Evolutionary conservation across 768 basidiomycete genomes (phyloP).

Genomic region (Boletus pseudo-olivaceus): DNA sequence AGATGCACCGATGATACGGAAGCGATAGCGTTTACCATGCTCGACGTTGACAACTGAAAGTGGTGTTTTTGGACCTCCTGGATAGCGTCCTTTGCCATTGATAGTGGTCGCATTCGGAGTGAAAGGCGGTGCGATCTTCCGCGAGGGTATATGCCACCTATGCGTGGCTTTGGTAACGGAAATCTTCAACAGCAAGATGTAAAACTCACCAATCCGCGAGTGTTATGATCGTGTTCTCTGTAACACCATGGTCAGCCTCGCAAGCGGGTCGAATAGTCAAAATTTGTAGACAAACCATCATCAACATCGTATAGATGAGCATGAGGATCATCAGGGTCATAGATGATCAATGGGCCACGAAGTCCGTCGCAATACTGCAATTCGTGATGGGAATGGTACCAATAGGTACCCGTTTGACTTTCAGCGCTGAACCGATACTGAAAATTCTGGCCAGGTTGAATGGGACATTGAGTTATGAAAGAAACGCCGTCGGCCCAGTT

Average conservation of each 20-base stretch:
- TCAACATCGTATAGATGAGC: constrained; percentile 42
- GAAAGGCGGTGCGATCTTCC: constrained; percentile 20
- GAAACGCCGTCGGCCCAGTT: constrained; percentile 40
- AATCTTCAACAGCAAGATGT: not conserved
- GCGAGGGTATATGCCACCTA: constrained; percentile 29
- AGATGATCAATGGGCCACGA: constrained; percentile 42
- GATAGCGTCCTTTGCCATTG: constrained; percentile 42
- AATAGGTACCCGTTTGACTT: constrained; percentile 44
- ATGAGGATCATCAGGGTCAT: constrained; percentile 45
- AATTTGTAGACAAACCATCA: constrained; percentile 33
- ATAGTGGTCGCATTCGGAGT: constrained; percentile 40
- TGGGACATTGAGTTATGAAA: constrained; percentile 47
- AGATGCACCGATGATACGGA: constrained; percentile 36
- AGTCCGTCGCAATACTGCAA: constrained; percentile 42
- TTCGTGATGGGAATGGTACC: constrained; percentile 45
- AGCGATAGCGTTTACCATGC: constrained; percentile 38
- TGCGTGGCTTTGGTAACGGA: not conserved
- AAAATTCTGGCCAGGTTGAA: constrained; percentile 36
- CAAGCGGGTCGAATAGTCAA: not conserved
- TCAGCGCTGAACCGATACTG: constrained; percentile 38
- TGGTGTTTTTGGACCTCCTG: constrained; percentile 30
- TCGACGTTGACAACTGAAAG: constrained; percentile 39
- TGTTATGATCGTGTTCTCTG: constrained; percentile 42
- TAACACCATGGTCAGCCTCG: not conserved
- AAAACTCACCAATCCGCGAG: constrained; percentile 42